Base-by-base conservation (phyloP, 805 yeast species). In the Barnettozyma vustinii region DNA sequence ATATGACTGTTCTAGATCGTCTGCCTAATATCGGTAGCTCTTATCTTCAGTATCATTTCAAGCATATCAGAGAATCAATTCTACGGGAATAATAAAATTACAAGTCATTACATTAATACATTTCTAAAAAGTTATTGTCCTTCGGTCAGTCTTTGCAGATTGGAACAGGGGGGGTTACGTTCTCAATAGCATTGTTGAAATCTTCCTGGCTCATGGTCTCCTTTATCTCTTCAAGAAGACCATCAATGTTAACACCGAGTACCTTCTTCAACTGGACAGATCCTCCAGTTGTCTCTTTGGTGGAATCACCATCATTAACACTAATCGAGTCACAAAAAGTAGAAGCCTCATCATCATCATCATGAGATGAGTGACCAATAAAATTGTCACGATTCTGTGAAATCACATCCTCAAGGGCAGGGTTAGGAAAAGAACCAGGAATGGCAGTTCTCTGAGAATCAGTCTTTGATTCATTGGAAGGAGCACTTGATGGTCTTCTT, bases 201-300 rank as follows among this genome's bases (percentile, higher is more conserved):
- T 36, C 39, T 18, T 36, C 39, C 23, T 36, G 20, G 45, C 55
- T 54, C 43, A 59, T 40, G 37, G 56, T 59, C 36, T 56, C 59
- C 40, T 49, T 57, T 21, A 61, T 59, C 44, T 61, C 61, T 15
- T 57, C 54, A 32, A 61, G 37, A 21, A 59, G 43, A 0, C 55
- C 60, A 37, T 61, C 59, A 32, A 59, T 21, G 25, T 54, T 48
- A 46, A 25, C 40, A 47, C 33, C 42, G 37, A 33, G 13, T 32
- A 25, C 37, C 42, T 45, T 45, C 40, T 23, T 33, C 13, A 37
- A 35, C 35, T 18, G 40, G 19, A 36, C 32, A 16, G 45, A 42
- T 20, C 19, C 16, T n/a, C 13, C 18, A 5, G 41, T 13, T 15
- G 37, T 37, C 18, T 40, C 36, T 2, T 16, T 13, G 4, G 25